These are phyloP conservation scores for Xylariaceae sp. DNA, from an alignment of 2,329 filamentous ascomycete species.

Conservation along the genomic window DNA sequence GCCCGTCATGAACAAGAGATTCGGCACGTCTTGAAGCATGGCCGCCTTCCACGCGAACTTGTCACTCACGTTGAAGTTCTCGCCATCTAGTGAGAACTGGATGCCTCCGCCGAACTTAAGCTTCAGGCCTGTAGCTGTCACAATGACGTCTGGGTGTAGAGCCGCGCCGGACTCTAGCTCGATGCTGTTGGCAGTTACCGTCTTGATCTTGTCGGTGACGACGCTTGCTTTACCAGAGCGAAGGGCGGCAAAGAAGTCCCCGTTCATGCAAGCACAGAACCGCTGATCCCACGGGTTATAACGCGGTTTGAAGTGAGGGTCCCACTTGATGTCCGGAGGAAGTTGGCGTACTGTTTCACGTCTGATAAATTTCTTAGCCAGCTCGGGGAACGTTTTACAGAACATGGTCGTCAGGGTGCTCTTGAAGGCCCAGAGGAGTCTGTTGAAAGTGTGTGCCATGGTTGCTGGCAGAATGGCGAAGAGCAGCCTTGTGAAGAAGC, in stretches of 20 bases:
- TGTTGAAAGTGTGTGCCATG: conserved; percentile 44
- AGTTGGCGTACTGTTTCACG: conserved; percentile 55
- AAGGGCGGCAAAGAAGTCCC: conserved; percentile 62
- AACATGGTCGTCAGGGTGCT: conserved; percentile 55
- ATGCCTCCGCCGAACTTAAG: conserved; percentile 63
- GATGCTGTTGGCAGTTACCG: conserved; percentile 56
- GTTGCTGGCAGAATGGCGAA: conserved; percentile 20
- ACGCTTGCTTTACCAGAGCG: conserved; percentile 53
- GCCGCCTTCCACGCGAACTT: conserved; percentile 68
- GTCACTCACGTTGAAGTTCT: conserved; percentile 52
- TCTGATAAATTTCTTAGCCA: conserved; percentile 56
- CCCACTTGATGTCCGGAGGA: conserved; percentile 59
- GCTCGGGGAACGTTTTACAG: conserved; percentile 59
- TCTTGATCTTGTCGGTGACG: conserved; percentile 60
- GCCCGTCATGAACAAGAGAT: conserved; percentile 66
- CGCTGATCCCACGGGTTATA: conserved; percentile 78
- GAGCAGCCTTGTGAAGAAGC: conserved; percentile 41
- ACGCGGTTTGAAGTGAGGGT: conserved; percentile 68
- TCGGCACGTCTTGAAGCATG: conserved; percentile 73
- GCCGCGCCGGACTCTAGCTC: conserved; percentile 54
- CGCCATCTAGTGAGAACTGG: conserved; percentile 60
- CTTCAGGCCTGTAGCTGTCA: conserved; percentile 72
- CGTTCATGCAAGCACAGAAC: conserved; percentile 69
- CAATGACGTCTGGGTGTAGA: conserved; percentile 69
- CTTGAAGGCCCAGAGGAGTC: conserved; percentile 56